A percentile compares a stretch with the other conserved stretches of the same genome.
Evolutionary conservation across 805 yeast genomes (phyloP).

Genomic region (Lachancea thermotolerans): DNA sequence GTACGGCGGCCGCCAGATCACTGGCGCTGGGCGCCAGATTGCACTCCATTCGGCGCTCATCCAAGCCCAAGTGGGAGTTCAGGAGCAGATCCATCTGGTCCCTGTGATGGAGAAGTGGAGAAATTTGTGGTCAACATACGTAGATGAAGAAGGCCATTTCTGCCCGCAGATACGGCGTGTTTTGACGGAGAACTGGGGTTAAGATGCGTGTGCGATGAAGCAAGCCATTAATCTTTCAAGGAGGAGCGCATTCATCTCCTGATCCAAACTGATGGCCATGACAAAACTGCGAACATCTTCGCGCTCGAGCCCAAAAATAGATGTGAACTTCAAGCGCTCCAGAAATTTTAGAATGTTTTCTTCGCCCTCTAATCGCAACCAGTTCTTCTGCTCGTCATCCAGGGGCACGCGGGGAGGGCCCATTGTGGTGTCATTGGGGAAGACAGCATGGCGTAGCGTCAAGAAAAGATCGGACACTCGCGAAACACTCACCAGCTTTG

Average conservation of each 20-base stretch:
- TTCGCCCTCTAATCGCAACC: conserved; percentile 16
- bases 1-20: conserved; percentile 19
- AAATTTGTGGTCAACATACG: conserved; percentile 25
- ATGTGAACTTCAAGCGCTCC: conserved; percentile 12
- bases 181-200: conserved; percentile 16
- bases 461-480: conserved; percentile 20
- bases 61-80: conserved; percentile 30
- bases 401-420: conserved; percentile 44
- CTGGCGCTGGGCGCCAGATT: conserved; percentile 20
- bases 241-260: conserved; percentile 38
- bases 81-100: conserved; percentile 19
- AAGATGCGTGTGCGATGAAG: conserved; percentile 22
- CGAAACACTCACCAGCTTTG: conserved; percentile 12
- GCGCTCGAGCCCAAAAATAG: conserved; percentile 16
- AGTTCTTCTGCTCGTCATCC: conserved; percentile 29
- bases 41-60: conserved; percentile 36
- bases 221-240: conserved; percentile 39
- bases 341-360: conserved; percentile 22
- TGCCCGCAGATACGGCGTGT: conserved; percentile 14
- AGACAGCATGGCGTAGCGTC: conserved; percentile 34
- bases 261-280: conserved; percentile 33
- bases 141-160: conserved; percentile 24
- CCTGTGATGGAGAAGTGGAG: conserved; percentile 19
- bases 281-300: conserved; percentile 21
- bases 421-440: conserved; percentile 44